Base-by-base conservation (phyloP, 306 rosid species). In the Citrullus mucosospermus region DNA sequence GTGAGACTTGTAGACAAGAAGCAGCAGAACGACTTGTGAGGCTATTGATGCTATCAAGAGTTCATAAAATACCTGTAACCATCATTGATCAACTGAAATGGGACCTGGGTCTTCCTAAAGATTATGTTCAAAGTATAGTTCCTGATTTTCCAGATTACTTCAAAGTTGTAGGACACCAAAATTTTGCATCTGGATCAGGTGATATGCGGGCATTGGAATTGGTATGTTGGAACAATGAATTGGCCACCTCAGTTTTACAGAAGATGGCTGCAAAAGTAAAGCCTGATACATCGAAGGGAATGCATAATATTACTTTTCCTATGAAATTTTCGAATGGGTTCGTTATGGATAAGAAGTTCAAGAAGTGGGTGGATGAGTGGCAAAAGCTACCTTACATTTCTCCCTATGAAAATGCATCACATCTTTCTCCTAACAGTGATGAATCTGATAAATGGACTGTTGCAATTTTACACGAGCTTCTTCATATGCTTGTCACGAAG, bases 131-230 rank as follows among this genome's bases (percentile, higher is more conserved):
- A 28, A 85, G 82, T 53, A 10, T 87, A 2, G 82, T 90, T 13
- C 92, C 95, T 0, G 94, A 92, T 44, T 94, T 88, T 83, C 97
- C 98, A 2, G 96, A 94, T 81, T 89, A 78, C 55, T 94, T 94
- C 65, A 89, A 86, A 2, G 56, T 88, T 8, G 85, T 70, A 0
- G 87, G 78, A 17, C 51, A 25, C 17, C 69, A 80, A 56, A 50
- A 28, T 43, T 30, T 63, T 12, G 61, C 67, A 55, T 74, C 67
- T 53, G 86, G 81, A 69, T 79, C 65, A 38, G 51, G 62, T 36
- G 38, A 59, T 32, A 61, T 61, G 38, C 82, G 77, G 13, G 85
- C 54, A 80, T 78, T 94, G 85, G 98, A 94, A 82, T 65, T 94
- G 57, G 98, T 94, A 72, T 94, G 96, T 78, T 94, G 98, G 98